A percentile compares a stretch with the other conserved stretches of the same genome.
These are phyloP conservation scores for Cutaneotrichosporon dermatis DNA, from an alignment of 1,284 basidiomycete species.

Conservation along the genomic window DNA sequence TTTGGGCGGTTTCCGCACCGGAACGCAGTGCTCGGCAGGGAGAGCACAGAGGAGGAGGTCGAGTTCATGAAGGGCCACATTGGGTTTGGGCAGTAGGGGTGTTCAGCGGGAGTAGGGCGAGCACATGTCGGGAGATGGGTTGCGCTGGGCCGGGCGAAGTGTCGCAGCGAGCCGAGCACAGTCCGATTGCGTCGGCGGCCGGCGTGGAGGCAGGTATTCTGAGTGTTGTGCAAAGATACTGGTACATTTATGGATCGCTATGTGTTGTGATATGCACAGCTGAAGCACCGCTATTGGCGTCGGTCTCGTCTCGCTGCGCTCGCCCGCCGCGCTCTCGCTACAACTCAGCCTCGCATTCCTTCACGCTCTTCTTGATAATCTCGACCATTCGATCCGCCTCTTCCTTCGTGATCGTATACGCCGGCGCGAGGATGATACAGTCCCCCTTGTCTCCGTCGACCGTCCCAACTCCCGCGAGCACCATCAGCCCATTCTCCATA, in stretches of 20 bases:
- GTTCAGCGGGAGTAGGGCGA: too few relatives aligned
- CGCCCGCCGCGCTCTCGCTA: not conserved
- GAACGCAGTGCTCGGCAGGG: slow-evolving; percentile 5
- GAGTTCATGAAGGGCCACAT: not conserved
- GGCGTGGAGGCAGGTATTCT: too few relatives aligned
- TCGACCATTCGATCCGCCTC: slow-evolving; percentile 25
- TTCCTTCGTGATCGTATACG: slow-evolving; percentile 26
- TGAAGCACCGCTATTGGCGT: too few relatives aligned
- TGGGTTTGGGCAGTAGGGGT: slow-evolving; percentile 7
- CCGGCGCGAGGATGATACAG: slow-evolving; percentile 27
- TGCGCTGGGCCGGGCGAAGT: too few relatives aligned
- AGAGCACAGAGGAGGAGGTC: slow-evolving; percentile 5
- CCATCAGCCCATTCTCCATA: slow-evolving; percentile 29
- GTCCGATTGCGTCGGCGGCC: too few relatives aligned
- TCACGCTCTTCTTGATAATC: slow-evolving; percentile 15
- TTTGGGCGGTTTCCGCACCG: slow-evolving; percentile 15
- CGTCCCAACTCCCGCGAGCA: slow-evolving; percentile 24
- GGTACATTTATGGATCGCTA: too few relatives aligned
- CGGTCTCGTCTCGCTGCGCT: too few relatives aligned
- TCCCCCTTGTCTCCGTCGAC: slow-evolving; percentile 33
- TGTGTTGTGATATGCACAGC: too few relatives aligned
- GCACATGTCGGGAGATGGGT: not conserved
- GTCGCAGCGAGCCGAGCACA: too few relatives aligned
- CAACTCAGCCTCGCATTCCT: slow-evolving; percentile 12
- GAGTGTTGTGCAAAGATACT: too few relatives aligned